Base-by-base conservation (phyloP, 73 alveolate species). In the Breviolum minutum region DNA sequence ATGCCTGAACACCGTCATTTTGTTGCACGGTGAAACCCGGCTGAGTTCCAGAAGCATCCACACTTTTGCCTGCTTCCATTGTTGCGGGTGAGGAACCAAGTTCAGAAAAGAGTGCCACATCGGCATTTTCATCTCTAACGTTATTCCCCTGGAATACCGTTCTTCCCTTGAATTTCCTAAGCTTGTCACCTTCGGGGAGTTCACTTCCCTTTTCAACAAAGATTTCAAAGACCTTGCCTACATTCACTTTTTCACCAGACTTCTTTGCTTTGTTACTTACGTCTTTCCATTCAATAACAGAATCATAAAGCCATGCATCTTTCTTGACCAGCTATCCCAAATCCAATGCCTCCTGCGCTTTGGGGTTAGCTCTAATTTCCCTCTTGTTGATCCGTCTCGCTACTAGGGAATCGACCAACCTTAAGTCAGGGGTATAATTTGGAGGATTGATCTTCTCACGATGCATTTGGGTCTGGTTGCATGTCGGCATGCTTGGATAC, bases 1-100 rank as follows among this genome's bases (percentile, higher is more conserved):
- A 84, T 0, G 94, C 94, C 19, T 84, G 94, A 12, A 30, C 63
- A 7, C 94, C 94, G 61, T 84, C 94, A 30, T 26, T 26, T 77
- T 85, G 94, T 10, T 54, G 60, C 2, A 27, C 24, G 61, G n/a
- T n/a, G 66, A 11, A 7, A 5, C 95, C 82, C 12, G 95, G 95
- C 30, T 68, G 80, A 26, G 32, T 7, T 0, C 94, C 79, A 26
- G 14, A 85, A 24, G 79, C 76, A 64, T 85, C 79, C 0, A 87
- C 29, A 14, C 64, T 68, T 63, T 87, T 87, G 0, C 95, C 95
- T 26, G 95, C 95, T 32, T 87, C 95, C 82, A 87, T 87, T 0
- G 80, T 87, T 40, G 95, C 95, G 0, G 95, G 95, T 0, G 82
- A 27, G 14, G 95, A 87, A 0, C 95, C 95, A 0, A 64, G 69